Base-by-base conservation (phyloP, 768 basidiomycete genomes). In the Pleurotus tuber-regium region DNA sequence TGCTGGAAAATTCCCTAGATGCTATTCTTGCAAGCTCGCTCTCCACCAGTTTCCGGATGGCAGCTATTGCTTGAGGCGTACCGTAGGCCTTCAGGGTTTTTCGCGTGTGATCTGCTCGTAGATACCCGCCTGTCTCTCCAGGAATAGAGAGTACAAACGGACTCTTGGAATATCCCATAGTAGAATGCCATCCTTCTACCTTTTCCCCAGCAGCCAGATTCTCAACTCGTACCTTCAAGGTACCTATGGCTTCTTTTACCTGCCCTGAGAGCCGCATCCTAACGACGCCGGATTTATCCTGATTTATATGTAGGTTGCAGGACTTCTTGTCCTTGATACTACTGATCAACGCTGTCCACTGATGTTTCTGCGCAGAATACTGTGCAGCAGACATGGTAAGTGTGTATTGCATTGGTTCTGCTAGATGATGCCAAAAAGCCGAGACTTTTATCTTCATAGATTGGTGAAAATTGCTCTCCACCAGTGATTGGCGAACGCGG, bases 221-320 rank as follows among this genome's bases (percentile, higher is more conserved):
- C 61, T 85, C 84, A 0, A 81, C 77, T 46, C 82, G 67, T 10
- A 84, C 82, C 65, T 84, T 85, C 53, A 86, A 58, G 4, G 73
- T 69, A 1, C 84, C 84, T 1, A 77, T 71, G 1, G 72, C 73
- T 56, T 77, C 75, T 63, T 78, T 78, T 43, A 77, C 76, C 11
- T 76, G 68, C 0, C 83, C 31, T 5, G 12, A 10, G 4, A 48
- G 31, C 16, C 46, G 46, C 14, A 48, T 48, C 46, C 31, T n/a
- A 19, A 48, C 31, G n/a, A 69, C 40, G 67, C 65, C 0, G n/a
- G n/a, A n/a, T n/a, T n/a, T n/a, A n/a, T n/a, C n/a, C n/a, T n/a
- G n/a, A n/a, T n/a, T n/a, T n/a, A n/a, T n/a, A n/a, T n/a, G n/a
- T n/a, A 77, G 56, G 18, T 65, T 59, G 30, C 67, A 69, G 14